phyloP scores from a whole-genome alignment of 78 protist genomes.

The Dictyostelium discoideum region DNA sequence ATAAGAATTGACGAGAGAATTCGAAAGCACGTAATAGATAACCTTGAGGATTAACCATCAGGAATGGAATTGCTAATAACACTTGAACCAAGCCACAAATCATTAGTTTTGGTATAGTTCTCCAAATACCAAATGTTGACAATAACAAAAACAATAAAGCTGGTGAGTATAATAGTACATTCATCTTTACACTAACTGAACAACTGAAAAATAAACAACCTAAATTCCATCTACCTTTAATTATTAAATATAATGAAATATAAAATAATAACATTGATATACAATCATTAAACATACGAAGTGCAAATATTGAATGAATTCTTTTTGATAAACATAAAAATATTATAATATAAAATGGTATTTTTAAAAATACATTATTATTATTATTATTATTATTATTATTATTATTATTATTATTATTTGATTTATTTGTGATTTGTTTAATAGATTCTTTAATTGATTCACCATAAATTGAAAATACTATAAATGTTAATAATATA shows the following conservation, averaged over 20 bases:
- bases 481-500: slow-evolving; percentile 21
- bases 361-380: background rate
- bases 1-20: slow-evolving; percentile 83
- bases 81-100: slow-evolving; percentile 82
- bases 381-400: background rate
- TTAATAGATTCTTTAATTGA: slow-evolving; percentile 1
- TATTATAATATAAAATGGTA: slow-evolving; percentile 76
- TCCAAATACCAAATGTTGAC: slow-evolving; percentile 57
- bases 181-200: slow-evolving; percentile 94
- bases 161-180: slow-evolving; percentile 90
- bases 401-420: background rate
- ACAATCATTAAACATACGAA: slow-evolving; percentile 96
- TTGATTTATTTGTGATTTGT: background rate
- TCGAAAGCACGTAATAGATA: slow-evolving; percentile 90
- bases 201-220: slow-evolving; percentile 87
- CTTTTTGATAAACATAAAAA: slow-evolving; percentile 80
- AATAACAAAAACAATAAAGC: slow-evolving; percentile 84
- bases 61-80: slow-evolving; percentile 89
- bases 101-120: slow-evolving; percentile 55
- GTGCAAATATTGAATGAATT: slow-evolving; percentile 93
- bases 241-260: slow-evolving; percentile 54
- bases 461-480: slow-evolving; percentile 35
- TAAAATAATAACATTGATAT: slow-evolving; percentile 86
- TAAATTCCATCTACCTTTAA: slow-evolving; percentile 41
- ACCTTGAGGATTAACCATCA: slow-evolving; percentile 38